A percentile compares a stretch with the other conserved stretches of the same genome.
Evolutionary conservation across 2,329 filamentous ascomycete genomes (phyloP).

Genomic region (Claviceps maximensis): DNA sequence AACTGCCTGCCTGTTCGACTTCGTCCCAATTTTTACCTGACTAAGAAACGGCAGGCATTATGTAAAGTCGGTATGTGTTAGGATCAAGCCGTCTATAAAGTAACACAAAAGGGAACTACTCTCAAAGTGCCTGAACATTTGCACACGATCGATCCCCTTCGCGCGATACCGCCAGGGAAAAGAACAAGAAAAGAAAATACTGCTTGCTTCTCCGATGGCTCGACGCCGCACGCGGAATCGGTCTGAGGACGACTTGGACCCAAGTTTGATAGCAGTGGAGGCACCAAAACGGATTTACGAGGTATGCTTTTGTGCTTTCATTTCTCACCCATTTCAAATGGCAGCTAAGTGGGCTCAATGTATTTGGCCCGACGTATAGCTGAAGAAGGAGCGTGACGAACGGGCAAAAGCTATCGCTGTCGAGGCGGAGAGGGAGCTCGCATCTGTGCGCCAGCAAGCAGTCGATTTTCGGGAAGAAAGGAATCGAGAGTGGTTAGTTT

Average conservation of each 20-base stretch:
- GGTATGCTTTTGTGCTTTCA: conserved; percentile 8
- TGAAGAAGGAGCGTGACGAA: conserved; percentile 18
- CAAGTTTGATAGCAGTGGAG: conserved; percentile 12
- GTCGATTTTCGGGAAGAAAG: conserved; percentile 12
- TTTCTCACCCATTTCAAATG: too few relatives aligned
- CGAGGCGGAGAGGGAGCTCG: conserved; percentile 14
- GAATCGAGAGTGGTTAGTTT: conserved; percentile 12
- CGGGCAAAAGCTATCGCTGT: conserved; percentile 12
- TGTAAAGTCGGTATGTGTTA: not conserved
- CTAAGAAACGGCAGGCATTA: not conserved
- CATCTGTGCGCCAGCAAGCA: conserved; percentile 12
- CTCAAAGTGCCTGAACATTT: not conserved
- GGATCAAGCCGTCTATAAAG: not conserved
- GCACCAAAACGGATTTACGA: conserved; percentile 16
- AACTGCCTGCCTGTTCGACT: too few relatives aligned
- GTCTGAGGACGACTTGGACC: conserved; percentile 11
- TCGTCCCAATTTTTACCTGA: not conserved
- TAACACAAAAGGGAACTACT: not conserved
- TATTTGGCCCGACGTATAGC: conserved; percentile 8
- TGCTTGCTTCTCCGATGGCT: conserved; percentile 3
- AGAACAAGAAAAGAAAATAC: not conserved
- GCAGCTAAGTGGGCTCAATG: too few relatives aligned
- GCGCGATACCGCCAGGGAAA: too few relatives aligned
- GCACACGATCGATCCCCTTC: not conserved
- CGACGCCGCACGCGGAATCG: conserved; percentile 8